Percentiles rank a stretch among this genome's conserved stretches.
These are phyloP conservation scores for Verticillium isaacii DNA, from an alignment of 2,329 filamentous ascomycete genomes.

Conservation along the genomic window DNA sequence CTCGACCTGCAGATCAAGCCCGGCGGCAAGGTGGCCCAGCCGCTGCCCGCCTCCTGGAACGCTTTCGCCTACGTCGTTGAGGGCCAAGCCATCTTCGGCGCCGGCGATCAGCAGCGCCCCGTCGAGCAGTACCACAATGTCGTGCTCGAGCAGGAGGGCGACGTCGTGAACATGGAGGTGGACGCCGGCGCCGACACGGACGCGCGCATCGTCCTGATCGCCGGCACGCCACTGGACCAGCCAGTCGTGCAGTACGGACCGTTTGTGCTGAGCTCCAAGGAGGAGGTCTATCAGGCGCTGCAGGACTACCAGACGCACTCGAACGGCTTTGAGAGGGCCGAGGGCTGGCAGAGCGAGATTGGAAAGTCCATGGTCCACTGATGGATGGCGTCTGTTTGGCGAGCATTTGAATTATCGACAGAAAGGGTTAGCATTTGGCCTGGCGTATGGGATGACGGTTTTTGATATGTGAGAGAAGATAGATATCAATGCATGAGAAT, in stretches of 20 bases:
- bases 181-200: conserved; percentile 56
- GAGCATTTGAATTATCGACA: not conserved
- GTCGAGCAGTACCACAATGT: conserved; percentile 79
- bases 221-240: conserved; percentile 76
- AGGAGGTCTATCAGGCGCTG: conserved; percentile 72
- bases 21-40: conserved; percentile 71
- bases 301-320: conserved; percentile 66
- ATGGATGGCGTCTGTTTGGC: not conserved
- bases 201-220: conserved; percentile 64
- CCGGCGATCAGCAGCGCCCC: conserved; percentile 41
- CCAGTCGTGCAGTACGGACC: conserved; percentile 79
- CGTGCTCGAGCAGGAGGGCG: conserved; percentile 77
- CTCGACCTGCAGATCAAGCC: conserved; percentile 78
- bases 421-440: not conserved
- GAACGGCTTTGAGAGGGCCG: conserved; percentile 77
- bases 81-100: conserved; percentile 63
- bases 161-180: conserved; percentile 68
- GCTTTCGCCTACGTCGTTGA: conserved; percentile 83
- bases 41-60: conserved; percentile 78
- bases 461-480: no score
- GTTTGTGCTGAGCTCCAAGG: conserved; percentile 70
- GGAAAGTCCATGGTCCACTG: conserved; percentile 64
- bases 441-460: not conserved
- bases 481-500: no score
- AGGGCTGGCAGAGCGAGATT: conserved; percentile 81